phyloP scores from a whole-genome alignment of 225 moss, liverwort and hornwort genomes.

The Antitrichia curtipendula region DNA sequence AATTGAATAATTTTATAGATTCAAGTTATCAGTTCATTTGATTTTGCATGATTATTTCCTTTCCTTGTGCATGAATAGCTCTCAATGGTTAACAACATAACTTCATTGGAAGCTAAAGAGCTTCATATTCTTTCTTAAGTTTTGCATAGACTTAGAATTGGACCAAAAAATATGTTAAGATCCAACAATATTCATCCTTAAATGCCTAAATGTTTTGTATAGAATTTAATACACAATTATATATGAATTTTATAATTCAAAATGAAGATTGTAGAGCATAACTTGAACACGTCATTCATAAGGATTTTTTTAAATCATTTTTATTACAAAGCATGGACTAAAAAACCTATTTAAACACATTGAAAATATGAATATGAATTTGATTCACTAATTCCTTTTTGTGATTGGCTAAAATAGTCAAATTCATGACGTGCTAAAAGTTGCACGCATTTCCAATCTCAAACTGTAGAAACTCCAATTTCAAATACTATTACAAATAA shows the following conservation, averaged over 20 bases:
- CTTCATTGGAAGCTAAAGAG: background rate
- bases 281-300: background rate
- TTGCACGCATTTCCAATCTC: background rate
- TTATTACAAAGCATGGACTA: background rate
- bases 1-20: background rate
- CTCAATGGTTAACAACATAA: background rate
- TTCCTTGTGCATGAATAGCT: no score
- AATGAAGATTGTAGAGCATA: background rate
- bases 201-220: background rate
- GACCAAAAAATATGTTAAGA: background rate
- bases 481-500: background rate
- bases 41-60: no score
- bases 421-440: background rate
- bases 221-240: background rate
- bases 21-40: accelerated
- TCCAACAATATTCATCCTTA: background rate
- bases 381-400: background rate
- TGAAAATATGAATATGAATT: no score
- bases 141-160: background rate
- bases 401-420: background rate
- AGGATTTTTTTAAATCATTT: background rate
- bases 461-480: background rate
- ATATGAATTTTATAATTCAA: background rate
- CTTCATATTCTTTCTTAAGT: background rate
- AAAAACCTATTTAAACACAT: background rate